Percentiles rank a stretch among this genome's conserved stretches.
Conservation (phyloP, 768 basidiomycete species). For the Cyclocybe cylindracea region DNA sequence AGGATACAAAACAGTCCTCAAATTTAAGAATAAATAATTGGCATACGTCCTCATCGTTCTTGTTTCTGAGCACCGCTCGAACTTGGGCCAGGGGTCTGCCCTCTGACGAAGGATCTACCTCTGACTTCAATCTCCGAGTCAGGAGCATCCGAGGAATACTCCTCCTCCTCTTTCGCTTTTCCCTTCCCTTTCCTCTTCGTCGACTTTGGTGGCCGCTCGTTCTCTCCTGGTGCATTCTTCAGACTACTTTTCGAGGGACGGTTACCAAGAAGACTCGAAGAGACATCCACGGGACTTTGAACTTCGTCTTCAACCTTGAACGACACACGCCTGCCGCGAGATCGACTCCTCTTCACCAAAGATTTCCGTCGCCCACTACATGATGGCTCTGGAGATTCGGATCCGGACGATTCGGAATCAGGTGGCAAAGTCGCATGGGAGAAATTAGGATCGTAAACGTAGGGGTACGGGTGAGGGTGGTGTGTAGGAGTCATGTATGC, state of each 20-base stretch:
- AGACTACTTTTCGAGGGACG: slow-evolving; percentile 1
- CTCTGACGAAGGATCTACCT: slow-evolving; percentile 19
- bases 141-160: not conserved
- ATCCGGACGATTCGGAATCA: slow-evolving; percentile 47
- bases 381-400: slow-evolving; percentile 32
- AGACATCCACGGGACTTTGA: slow-evolving; percentile 9
- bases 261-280: slow-evolving; percentile 4
- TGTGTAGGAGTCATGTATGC: slow-evolving; percentile 39
- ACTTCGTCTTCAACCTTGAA: slow-evolving; percentile 44
- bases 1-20: not conserved
- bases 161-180: slow-evolving; percentile 9
- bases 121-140: not conserved
- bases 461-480: slow-evolving; percentile 38
- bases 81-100: slow-evolving; percentile 31
- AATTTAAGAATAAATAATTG: too few species aligned
- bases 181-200: slow-evolving; percentile 12
- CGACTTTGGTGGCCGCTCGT: not conserved
- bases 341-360: slow-evolving; percentile 49
- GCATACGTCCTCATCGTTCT: too few species aligned
- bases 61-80: not conserved
- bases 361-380: slow-evolving; percentile 31
- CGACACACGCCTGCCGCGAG: slow-evolving; percentile 57
- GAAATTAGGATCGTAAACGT: slow-evolving; percentile 42
- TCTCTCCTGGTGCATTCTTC: not conserved
- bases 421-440: slow-evolving; percentile 53